Evolutionary conservation across 1,139 yeast species (phyloP), one percentile per base, ranked within the genome.

Genomic region (Debaryomycetaceae sp.): DNA sequence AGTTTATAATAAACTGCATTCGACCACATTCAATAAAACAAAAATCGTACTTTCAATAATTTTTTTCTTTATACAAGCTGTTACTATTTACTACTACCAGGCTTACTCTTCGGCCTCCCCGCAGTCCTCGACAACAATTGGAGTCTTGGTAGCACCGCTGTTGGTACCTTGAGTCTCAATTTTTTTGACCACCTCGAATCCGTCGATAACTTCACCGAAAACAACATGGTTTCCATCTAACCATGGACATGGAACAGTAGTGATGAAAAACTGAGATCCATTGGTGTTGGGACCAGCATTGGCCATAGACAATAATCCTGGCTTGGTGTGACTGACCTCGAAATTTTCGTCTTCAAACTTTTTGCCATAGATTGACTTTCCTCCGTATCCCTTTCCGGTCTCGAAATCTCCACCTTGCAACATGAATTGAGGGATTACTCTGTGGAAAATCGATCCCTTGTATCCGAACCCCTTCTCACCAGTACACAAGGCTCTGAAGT

Each of bases 391-490:
- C 52, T 58, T 58, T 36, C 70, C 71, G 42, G 66, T 63, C 47
- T 63, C 67, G 43, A 64, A 64, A 52, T 67, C 73, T 45, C 73
- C 73, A 48, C 73, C 73, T 52, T 67, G 73, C 51, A 67, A 59
- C 73, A 67, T 67, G 51, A 67, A 67, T 49, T 55, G 52, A n/a
- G 73, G 73, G 39, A 67, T 67, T 19, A 67, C 64, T 51, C 73
- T 55, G 59, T 67, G 73, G 65, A 67, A 66, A 33, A 81, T 75
- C 41, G 96, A 87, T 56, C 79, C 81, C 60, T 81, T 80, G 79
- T 82, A 88, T 54, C 96, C 96, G 67, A 77, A 87, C 46, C 96
- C 97, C 77, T 88, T 83, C 75, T 89, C 96, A 60, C 97, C 97
- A 51, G 97, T 89, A 65, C 85, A 78, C 59, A 89, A 78, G 51